A percentile compares a stretch with the other conserved stretches of the same genome.
phyloP scores from a whole-genome alignment of 176 grass and related monocot genomes.

The Juncus effusus region DNA sequence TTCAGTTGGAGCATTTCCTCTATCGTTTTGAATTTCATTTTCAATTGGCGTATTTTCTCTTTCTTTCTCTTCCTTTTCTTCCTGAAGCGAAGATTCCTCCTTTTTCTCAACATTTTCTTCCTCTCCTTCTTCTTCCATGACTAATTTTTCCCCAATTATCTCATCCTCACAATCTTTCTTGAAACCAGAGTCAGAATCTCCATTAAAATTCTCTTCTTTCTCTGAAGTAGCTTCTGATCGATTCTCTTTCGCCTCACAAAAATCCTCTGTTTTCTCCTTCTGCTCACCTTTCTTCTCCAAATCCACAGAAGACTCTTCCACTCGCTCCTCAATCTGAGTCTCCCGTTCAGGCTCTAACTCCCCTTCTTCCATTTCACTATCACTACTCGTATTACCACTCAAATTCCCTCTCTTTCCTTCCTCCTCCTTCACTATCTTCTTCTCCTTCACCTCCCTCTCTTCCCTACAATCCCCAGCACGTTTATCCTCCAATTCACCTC shows the following conservation, averaged over 20 bases:
- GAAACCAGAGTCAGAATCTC: constrained; percentile 17
- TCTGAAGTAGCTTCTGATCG: constrained; percentile 20
- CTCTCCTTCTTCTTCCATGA: constrained; percentile 42
- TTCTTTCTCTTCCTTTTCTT: constrained; percentile 30
- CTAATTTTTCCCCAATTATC: constrained; percentile 17
- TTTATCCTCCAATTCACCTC: constrained; percentile 20
- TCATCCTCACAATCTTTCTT: constrained; percentile 24
- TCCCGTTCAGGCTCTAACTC: constrained; percentile 65
- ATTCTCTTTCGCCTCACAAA: constrained; percentile 12
- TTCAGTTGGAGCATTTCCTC: too few relatives aligned
- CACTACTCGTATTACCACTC: not conserved
- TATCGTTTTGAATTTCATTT: not conserved
- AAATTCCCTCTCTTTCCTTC: constrained; percentile 37
- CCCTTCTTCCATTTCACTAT: constrained; percentile 83
- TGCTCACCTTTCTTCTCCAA: constrained; percentile 15
- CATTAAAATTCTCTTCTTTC: constrained; percentile 34
- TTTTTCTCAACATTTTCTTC: constrained; percentile 17
- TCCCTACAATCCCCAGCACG: not conserved
- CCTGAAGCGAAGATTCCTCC: constrained; percentile 3
- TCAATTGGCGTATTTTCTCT: constrained; percentile 19
- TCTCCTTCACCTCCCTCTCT: constrained; percentile 30
- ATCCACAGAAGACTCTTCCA: constrained; percentile 23
- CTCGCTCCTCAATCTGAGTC: not conserved
- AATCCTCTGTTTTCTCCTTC: constrained; percentile 18
- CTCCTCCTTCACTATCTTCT: constrained; percentile 16